These are phyloP conservation scores for Astrothelium macrocarpum DNA, from an alignment of 495 filamentous ascomycete genomes.

Conservation along the genomic window DNA sequence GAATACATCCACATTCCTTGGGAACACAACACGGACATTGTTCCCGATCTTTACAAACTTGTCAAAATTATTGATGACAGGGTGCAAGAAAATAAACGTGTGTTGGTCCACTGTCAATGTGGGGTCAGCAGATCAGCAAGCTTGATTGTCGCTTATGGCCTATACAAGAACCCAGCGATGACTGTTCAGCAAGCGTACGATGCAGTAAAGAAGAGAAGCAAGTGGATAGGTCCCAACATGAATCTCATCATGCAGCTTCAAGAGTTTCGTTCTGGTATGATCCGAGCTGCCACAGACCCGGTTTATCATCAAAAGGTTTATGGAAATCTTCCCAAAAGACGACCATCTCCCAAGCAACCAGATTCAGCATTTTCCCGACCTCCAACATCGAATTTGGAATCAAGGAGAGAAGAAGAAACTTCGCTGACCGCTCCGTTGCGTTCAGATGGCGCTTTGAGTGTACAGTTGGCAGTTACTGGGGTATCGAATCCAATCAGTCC, in stretches of 20 bases:
- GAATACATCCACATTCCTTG: conserved; percentile 95
- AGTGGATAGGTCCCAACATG: conserved; percentile 98
- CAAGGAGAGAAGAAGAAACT: background rate
- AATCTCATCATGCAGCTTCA: conserved; percentile 93
- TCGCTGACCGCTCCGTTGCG: background rate
- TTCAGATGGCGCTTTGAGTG: background rate
- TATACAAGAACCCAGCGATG: conserved; percentile 80
- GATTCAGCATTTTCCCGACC: conserved; percentile 1
- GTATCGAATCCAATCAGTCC: conserved; percentile 7
- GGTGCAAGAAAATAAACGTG: conserved; percentile 68
- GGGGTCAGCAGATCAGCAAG: conserved; percentile 95
- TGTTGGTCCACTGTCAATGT: conserved; percentile 90
- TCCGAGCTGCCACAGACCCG: conserved; percentile 29
- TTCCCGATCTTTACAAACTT: conserved; percentile 71
- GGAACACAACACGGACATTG: conserved; percentile 97
- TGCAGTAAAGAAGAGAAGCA: conserved; percentile 76
- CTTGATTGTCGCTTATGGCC: conserved; percentile 88
- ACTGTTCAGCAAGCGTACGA: conserved; percentile 91
- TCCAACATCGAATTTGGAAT: background rate
- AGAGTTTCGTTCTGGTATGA: conserved; percentile 70
- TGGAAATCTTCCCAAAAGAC: conserved; percentile 14
- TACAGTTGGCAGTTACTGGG: background rate
- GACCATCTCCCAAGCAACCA: conserved; percentile 11
- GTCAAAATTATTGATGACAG: conserved; percentile 80
- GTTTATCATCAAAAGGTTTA: conserved; percentile 15